Conservation (phyloP, 768 basidiomycete genomes). For the Paxillus ammoniavirescens region DNA sequence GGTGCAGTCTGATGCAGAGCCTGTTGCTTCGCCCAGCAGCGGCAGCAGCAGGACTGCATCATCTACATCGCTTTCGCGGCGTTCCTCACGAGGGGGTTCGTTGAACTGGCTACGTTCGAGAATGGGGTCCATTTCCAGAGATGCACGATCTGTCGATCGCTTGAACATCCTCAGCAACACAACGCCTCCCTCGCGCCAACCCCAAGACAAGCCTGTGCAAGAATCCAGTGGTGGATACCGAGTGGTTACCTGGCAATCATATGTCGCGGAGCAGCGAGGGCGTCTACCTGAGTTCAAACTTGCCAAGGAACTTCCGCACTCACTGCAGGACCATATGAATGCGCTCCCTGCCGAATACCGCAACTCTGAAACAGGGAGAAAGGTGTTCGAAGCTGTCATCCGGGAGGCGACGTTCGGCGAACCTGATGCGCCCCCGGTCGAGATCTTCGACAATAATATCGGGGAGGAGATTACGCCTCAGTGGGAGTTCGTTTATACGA, state of each 20-base stretch:
- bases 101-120: neutral
- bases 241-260: constrained; percentile 23
- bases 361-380: constrained; percentile 42
- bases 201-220: neutral
- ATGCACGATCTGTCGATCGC: neutral
- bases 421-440: constrained; percentile 64
- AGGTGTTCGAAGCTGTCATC: constrained; percentile 65
- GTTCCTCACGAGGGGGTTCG: neutral
- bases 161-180: neutral
- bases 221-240: constrained; percentile 7
- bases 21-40: neutral
- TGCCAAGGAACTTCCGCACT: constrained; percentile 56
- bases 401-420: constrained; percentile 64
- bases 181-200: neutral
- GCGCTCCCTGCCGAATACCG: constrained; percentile 41
- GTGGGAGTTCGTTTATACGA: constrained; percentile 89
- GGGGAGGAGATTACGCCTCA: constrained; percentile 70
- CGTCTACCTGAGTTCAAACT: constrained; percentile 25
- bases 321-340: constrained; percentile 68
- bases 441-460: constrained; percentile 59
- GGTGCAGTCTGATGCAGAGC: constrained; percentile 2
- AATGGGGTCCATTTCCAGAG: neutral
- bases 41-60: constrained; percentile 16
- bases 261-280: constrained; percentile 12
- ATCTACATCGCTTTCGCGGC: constrained; percentile 8